Conservation (phyloP, 176 grass and related monocot species). For the Lolium multiflorum region DNA sequence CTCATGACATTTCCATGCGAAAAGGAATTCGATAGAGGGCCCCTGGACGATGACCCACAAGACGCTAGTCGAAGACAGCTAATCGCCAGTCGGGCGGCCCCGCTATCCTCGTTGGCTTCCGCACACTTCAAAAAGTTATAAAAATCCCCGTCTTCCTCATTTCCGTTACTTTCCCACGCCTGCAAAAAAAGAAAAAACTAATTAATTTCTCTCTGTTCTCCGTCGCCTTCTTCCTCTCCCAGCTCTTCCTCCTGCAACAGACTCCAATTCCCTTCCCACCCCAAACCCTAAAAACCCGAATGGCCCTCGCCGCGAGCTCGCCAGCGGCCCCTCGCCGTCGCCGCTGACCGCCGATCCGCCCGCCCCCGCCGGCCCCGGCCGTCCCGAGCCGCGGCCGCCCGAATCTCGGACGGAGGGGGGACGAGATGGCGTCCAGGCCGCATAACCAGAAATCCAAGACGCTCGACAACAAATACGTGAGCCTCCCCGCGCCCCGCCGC, state of each 20-base stretch:
- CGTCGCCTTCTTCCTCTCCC: conserved; percentile 39
- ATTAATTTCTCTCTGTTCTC: conserved; percentile 1
- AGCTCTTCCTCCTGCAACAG: no score
- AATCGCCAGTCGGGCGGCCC: conserved; percentile 46
- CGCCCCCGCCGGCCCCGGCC: conserved; percentile 2
- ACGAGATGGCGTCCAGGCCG: conserved; percentile 72
- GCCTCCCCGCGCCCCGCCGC: background rate
- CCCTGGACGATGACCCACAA: background rate
- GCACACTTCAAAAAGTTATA: conserved; percentile 47
- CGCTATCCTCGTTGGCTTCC: conserved; percentile 50
- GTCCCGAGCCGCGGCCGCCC: background rate
- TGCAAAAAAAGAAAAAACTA: background rate
- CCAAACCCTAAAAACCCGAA: conserved; percentile 57
- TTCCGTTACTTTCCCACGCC: conserved; percentile 32
- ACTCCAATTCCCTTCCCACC: conserved; percentile 48
- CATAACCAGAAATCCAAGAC: conserved; percentile 90
- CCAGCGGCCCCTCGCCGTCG: background rate
- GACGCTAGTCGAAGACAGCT: conserved; percentile 57
- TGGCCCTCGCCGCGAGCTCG: conserved; percentile 31
- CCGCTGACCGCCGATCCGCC: conserved; percentile 36
- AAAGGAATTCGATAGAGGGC: background rate
- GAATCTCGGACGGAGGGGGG: conserved; percentile 31
- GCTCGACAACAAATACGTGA: conserved; percentile 98
- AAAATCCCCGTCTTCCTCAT: conserved; percentile 27
- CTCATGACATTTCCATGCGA: background rate